These are phyloP conservation scores for Lanmaoa pseudosensibilis DNA, from an alignment of 768 basidiomycete genomes.

Conservation along the genomic window DNA sequence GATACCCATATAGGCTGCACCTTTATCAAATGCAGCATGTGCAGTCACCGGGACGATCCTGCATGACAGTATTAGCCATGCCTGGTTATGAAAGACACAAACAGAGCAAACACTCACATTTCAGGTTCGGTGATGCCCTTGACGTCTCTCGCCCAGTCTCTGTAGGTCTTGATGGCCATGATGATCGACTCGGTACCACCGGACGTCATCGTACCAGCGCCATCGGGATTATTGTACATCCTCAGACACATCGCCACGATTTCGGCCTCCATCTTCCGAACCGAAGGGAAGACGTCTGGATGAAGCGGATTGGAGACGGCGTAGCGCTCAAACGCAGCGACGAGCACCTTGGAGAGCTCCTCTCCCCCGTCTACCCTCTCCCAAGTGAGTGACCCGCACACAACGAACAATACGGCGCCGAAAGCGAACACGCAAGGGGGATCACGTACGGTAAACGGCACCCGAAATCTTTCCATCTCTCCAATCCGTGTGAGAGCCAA, in stretches of 20 bases:
- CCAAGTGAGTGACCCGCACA: not conserved
- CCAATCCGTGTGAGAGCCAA: constrained; percentile 53
- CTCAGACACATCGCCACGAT: constrained; percentile 84
- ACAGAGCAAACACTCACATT: constrained; percentile 56
- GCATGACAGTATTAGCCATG: not conserved
- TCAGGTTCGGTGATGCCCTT: constrained; percentile 92
- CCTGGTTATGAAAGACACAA: not conserved
- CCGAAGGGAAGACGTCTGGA: constrained; percentile 88
- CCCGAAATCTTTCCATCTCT: constrained; percentile 75
- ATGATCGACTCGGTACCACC: constrained; percentile 97
- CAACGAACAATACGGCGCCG: too few species aligned
- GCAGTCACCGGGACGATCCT: constrained; percentile 84
- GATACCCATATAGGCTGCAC: constrained; percentile 81
- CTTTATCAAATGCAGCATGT: constrained; percentile 96
- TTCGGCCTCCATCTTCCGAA: constrained; percentile 97
- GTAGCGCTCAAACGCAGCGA: constrained; percentile 78
- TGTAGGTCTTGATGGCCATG: constrained; percentile 92
- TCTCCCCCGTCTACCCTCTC: constrained; percentile 70
- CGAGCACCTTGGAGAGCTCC: constrained; percentile 75
- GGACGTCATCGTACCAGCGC: constrained; percentile 90
- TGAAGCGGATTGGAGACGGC: constrained; percentile 89
- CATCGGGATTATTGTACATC: constrained; percentile 81
- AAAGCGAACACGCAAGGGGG: not conserved
- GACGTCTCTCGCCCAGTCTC: constrained; percentile 84
- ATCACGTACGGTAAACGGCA: constrained; percentile 75